Evolutionary conservation across 2,329 filamentous ascomycete genomes (phyloP).

Genomic region (Ophidiomyces ophidiicola): DNA sequence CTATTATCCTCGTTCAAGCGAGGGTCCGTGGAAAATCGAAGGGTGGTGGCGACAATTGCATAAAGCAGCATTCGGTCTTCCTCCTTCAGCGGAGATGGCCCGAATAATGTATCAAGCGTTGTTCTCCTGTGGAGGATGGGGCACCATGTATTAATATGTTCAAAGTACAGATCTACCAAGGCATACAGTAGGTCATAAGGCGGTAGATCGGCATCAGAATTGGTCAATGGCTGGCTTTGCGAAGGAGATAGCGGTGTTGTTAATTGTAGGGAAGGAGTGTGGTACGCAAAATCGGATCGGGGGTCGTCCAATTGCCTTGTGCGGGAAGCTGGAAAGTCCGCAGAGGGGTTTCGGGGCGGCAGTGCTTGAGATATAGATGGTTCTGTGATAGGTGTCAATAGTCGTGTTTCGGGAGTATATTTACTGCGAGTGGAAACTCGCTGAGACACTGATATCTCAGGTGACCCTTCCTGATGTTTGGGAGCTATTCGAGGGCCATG

Average conservation of each 20-base stretch:
- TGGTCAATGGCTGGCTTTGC: conserved; percentile 34
- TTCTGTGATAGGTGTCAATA: conserved; percentile 26
- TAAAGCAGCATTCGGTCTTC: conserved; percentile 72
- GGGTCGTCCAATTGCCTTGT: conserved; percentile 17
- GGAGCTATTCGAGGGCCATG: conserved; percentile 47
- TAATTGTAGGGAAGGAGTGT: conserved; percentile 45
- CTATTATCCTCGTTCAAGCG: conserved; percentile 62
- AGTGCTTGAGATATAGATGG: conserved; percentile 22
- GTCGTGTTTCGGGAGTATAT: conserved; percentile 38
- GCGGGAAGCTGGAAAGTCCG: conserved; percentile 19
- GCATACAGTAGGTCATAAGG: conserved; percentile 63
- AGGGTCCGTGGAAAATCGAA: conserved; percentile 69
- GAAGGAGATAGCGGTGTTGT: conserved; percentile 45
- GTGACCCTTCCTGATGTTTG: conserved; percentile 50
- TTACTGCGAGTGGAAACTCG: conserved; percentile 35
- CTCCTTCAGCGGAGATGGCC: conserved; percentile 61
- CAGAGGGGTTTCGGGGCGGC: conserved; percentile 18
- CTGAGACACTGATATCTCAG: conserved; percentile 34
- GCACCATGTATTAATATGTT: conserved; percentile 72
- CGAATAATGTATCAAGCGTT: conserved; percentile 71
- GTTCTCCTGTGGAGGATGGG: conserved; percentile 78
- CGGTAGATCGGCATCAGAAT: conserved; percentile 55
- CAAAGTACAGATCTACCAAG: conserved; percentile 64
- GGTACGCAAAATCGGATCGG: conserved; percentile 30
- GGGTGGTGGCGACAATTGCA: conserved; percentile 75